phyloP scores from a whole-genome alignment of 495 filamentous ascomycete species.

The Terfezia claveryi region DNA sequence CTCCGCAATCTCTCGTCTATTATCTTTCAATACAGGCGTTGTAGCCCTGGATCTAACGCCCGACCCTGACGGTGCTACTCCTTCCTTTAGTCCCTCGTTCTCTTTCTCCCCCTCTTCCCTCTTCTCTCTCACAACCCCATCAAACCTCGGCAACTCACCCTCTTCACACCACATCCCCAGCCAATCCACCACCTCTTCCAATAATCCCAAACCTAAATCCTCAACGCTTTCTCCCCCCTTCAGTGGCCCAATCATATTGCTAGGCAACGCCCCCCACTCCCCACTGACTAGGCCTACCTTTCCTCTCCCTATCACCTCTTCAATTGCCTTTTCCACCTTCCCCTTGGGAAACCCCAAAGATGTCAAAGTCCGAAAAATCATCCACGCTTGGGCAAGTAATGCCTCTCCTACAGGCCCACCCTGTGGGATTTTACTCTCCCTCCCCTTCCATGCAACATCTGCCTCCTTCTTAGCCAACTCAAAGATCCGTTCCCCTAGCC shows the following conservation, averaged over 20 bases:
- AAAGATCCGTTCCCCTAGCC: conserved; percentile 26
- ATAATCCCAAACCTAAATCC: conserved; percentile 52
- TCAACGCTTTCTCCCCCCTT: conserved; percentile 29
- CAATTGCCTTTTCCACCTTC: conserved; percentile 23
- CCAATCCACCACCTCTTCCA: conserved; percentile 77
- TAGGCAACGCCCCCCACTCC: conserved; percentile 12
- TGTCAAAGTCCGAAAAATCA: conserved; percentile 43
- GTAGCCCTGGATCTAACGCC: neutral
- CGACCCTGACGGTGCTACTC: neutral
- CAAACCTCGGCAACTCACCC: conserved; percentile 52
- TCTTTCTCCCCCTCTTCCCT: conserved; percentile 21
- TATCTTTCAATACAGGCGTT: neutral
- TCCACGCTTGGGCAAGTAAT: conserved; percentile 56
- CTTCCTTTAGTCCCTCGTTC: neutral
- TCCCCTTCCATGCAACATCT: conserved; percentile 18
- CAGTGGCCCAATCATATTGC: conserved; percentile 29
- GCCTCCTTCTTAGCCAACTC: conserved; percentile 22
- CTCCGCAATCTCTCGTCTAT: conserved; percentile 1
- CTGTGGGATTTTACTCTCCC: conserved; percentile 18
- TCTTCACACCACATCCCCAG: conserved; percentile 46
- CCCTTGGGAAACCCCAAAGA: conserved; percentile 43
- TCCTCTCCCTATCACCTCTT: conserved; percentile 31
- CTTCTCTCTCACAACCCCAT: conserved; percentile 21
- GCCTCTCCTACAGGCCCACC: conserved; percentile 40
- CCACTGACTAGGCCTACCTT: neutral